Evolutionary conservation across 2,329 filamentous ascomycete genomes (phyloP).

Genomic region (Ceratocystis cacaofunesta): DNA sequence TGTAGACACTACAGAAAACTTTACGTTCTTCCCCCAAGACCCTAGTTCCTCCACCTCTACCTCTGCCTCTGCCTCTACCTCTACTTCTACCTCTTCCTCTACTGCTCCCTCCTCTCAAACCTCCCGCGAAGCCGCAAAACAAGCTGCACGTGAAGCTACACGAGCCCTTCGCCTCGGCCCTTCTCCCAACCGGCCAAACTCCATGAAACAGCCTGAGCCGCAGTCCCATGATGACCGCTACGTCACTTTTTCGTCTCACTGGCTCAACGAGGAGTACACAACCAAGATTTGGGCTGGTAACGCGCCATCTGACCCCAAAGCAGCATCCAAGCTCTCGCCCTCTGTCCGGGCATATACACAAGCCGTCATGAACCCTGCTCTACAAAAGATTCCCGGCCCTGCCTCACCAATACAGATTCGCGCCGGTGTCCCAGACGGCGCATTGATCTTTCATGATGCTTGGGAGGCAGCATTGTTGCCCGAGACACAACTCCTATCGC

Average conservation of each 20-base stretch:
- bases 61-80: slow-evolving; percentile 18
- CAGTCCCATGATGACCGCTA: slow-evolving; percentile 13
- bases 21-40: slow-evolving; percentile 32
- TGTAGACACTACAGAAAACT: slow-evolving; percentile 28
- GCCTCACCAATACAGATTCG: slow-evolving; percentile 34
- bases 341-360: slow-evolving; percentile 15
- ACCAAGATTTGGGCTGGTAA: slow-evolving; percentile 22
- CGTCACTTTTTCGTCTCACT: slow-evolving; percentile 19
- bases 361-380: slow-evolving; percentile 26
- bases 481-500: neutral
- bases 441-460: slow-evolving; percentile 35
- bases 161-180: slow-evolving; percentile 13
- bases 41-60: slow-evolving; percentile 17
- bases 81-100: slow-evolving; percentile 12
- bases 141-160: slow-evolving; percentile 10
- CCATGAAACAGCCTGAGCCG: slow-evolving; percentile 7
- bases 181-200: slow-evolving; percentile 7
- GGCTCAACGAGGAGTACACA: slow-evolving; percentile 22
- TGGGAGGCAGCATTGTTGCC: slow-evolving; percentile 37
- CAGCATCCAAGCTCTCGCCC: slow-evolving; percentile 6
- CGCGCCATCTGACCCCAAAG: slow-evolving; percentile 18
- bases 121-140: slow-evolving; percentile 13
- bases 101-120: neutral
- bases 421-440: slow-evolving; percentile 33
- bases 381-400: slow-evolving; percentile 29